Conservation (phyloP, 331 rosid genomes). For the Prunus yedoensis region DNA sequence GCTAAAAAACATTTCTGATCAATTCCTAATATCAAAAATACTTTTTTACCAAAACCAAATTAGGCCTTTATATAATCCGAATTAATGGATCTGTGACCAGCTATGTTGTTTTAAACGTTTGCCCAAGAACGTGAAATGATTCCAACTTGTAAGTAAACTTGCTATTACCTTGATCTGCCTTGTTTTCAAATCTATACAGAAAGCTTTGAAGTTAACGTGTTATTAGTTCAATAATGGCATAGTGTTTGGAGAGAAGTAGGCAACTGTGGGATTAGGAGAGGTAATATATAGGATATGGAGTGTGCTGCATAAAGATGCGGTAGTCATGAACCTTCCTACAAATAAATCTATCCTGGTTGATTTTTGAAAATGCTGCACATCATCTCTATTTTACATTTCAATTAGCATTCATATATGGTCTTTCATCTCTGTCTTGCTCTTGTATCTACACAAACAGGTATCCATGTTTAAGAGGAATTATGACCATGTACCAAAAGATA, state of each 20-base stretch:
- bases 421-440: constrained; percentile 4
- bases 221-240: neutral
- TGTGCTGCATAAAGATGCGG: neutral
- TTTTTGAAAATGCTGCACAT: neutral
- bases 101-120: neutral
- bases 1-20: too few species aligned
- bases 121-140: neutral
- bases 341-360: neutral
- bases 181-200: neutral
- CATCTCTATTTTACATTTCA: neutral
- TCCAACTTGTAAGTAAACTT: neutral
- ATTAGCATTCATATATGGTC: neutral
- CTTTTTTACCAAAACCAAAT: too few species aligned
- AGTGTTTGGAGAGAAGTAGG: neutral
- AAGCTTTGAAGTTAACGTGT: neutral
- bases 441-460: constrained; percentile 46
- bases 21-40: too few species aligned
- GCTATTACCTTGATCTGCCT: neutral
- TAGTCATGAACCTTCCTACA: neutral
- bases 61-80: too few species aligned
- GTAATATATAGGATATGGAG: neutral
- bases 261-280: neutral
- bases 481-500: constrained; percentile 93
- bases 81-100: neutral
- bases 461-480: constrained; percentile 94